Percentiles rank a stretch among this genome's conserved stretches.
phyloP scores from a whole-genome alignment of 805 yeast genomes.

The Starmera quercuum region DNA sequence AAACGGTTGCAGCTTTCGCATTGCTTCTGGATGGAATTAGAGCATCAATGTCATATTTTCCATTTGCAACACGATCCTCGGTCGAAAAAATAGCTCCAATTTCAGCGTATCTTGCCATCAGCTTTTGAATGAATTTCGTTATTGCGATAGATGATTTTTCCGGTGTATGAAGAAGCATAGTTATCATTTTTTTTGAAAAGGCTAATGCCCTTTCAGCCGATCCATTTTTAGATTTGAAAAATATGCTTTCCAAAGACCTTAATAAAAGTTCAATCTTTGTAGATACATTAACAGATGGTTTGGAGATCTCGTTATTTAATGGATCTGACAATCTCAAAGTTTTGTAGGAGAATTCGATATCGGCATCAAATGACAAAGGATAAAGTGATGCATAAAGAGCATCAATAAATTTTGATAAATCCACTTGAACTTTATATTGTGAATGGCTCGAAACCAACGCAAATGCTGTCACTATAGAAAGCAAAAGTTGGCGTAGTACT shows the following conservation, averaged over 20 bases:
- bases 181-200: slow-evolving; percentile 73
- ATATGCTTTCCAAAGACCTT: slow-evolving; percentile 70
- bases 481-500: slow-evolving; percentile 57
- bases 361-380: slow-evolving; percentile 68
- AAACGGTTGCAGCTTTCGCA: slow-evolving; percentile 80
- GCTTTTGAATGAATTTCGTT: slow-evolving; percentile 69
- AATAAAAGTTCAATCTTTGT: slow-evolving; percentile 83
- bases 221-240: slow-evolving; percentile 68
- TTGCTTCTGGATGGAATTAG: slow-evolving; percentile 70
- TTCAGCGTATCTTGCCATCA: slow-evolving; percentile 64
- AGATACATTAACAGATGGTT: slow-evolving; percentile 76
- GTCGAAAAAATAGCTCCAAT: slow-evolving; percentile 74
- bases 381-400: slow-evolving; percentile 65
- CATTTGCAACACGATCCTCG: slow-evolving; percentile 83
- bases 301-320: slow-evolving; percentile 34
- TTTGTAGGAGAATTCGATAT: slow-evolving; percentile 79
- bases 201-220: slow-evolving; percentile 64
- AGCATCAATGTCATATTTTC: slow-evolving; percentile 58
- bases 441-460: slow-evolving; percentile 73
- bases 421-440: slow-evolving; percentile 67
- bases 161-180: slow-evolving; percentile 65
- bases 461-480: slow-evolving; percentile 87
- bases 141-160: slow-evolving; percentile 80
- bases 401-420: slow-evolving; percentile 72
- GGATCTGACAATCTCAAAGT: slow-evolving; percentile 80